Percentiles rank a stretch among this genome's conserved stretches.
Evolutionary conservation across 1,284 basidiomycete genomes (phyloP).

Genomic region (Papiliotrema fonsecae): DNA sequence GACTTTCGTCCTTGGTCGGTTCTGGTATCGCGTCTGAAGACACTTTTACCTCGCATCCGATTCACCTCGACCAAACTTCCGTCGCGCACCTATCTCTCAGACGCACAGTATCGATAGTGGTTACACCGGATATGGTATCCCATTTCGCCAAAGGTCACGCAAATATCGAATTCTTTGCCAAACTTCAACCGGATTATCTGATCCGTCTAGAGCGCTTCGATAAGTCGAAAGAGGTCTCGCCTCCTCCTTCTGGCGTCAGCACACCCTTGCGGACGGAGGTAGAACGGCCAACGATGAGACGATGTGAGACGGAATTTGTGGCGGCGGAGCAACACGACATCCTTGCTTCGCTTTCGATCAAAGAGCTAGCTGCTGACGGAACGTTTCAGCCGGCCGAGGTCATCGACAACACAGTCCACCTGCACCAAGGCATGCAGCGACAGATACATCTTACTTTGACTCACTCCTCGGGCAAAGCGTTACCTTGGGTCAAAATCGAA

Average conservation of each 20-base stretch:
- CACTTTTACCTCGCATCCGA: conserved; percentile 65
- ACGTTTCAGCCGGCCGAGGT: conserved; percentile 81
- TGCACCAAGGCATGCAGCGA: conserved; percentile 90
- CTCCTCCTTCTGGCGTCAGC: not conserved
- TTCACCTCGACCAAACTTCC: conserved; percentile 68
- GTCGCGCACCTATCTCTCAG: conserved; percentile 74
- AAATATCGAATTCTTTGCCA: conserved; percentile 81
- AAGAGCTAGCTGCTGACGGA: conserved; percentile 79
- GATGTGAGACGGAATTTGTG: conserved; percentile 89
- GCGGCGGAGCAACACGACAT: conserved; percentile 83
- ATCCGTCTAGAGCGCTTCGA: conserved; percentile 88
- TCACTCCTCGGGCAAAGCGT: conserved; percentile 81
- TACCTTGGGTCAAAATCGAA: conserved; percentile 73
- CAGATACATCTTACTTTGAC: conserved; percentile 69
- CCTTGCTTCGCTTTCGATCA: conserved; percentile 76
- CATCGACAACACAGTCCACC: conserved; percentile 74
- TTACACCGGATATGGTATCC: conserved; percentile 65
- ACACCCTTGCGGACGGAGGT: conserved; percentile 12
- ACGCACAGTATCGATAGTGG: conserved; percentile 70
- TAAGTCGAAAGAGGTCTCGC: conserved; percentile 53
- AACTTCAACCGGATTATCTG: conserved; percentile 71
- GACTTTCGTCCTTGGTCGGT: conserved; percentile 74
- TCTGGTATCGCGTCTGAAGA: conserved; percentile 67
- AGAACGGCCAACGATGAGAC: conserved; percentile 63
- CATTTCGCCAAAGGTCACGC: conserved; percentile 71